Evolutionary conservation across 352 stramenopile species (phyloP).

Genomic region (Globisporangium sylvaticum): DNA sequence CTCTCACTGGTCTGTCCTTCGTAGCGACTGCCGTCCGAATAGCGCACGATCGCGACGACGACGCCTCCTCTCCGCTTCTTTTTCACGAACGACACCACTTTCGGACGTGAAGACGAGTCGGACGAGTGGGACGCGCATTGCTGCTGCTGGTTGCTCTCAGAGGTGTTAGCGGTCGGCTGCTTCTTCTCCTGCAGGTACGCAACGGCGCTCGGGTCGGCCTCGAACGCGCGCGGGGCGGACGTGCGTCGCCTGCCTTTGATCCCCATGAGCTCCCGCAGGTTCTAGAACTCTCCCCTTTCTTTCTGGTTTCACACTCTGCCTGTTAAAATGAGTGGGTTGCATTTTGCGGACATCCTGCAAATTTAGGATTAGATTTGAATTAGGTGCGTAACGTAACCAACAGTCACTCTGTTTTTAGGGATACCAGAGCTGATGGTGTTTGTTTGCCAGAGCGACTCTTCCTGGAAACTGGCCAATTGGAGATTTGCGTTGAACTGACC

Average conservation of each 20-base stretch:
- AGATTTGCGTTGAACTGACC: no score
- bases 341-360: not conserved
- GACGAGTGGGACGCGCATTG: not conserved
- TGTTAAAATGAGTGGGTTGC: not conserved
- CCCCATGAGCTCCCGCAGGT: slow-evolving; percentile 32
- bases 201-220: slow-evolving; percentile 18
- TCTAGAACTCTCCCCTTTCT: not conserved
- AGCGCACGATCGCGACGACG: slow-evolving; percentile 37
- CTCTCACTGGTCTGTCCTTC: slow-evolving; percentile 31
- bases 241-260: slow-evolving; percentile 55
- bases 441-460: not conserved
- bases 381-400: no score
- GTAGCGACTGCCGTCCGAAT: slow-evolving; percentile 67
- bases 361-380: no score
- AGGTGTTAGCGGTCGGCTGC: slow-evolving; percentile 3
- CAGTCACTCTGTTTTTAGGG: no score
- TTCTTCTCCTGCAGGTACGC: slow-evolving; percentile 18
- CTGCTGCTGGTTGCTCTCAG: slow-evolving; percentile 2
- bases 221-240: slow-evolving; percentile 21
- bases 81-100: slow-evolving; percentile 46
- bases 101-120: not conserved
- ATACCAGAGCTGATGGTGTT: no score
- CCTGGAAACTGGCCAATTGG: not conserved
- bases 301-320: not conserved
- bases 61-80: slow-evolving; percentile 37